Evolutionary conservation across 2,329 filamentous ascomycete genomes (phyloP), one percentile per base, ranked within the genome.

Genomic region (Gliomastix tumulicola): DNA sequence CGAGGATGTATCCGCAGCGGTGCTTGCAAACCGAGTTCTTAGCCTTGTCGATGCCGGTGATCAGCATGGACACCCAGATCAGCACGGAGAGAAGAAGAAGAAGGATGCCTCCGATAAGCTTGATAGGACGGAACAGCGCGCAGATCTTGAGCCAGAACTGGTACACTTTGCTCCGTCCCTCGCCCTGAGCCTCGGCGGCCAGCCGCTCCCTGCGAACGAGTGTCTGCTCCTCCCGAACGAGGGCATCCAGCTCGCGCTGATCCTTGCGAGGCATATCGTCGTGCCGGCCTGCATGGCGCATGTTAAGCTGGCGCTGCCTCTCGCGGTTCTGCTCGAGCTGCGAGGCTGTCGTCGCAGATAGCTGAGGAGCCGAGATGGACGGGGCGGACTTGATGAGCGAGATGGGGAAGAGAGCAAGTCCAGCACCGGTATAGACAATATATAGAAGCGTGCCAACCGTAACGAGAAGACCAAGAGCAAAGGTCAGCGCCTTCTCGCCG

Each of bases 21-120:
- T 80, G 69, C 58, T 92, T 90, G 74, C 92, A 98, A 44, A 94
- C 68, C 4, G 89, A 96, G 66, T 97, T 96, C 59, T 84, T 89
- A 23, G 88, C 87, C 66, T 97, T 97, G 74, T 98, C 92, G 52
- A 97, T 88, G 47, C 81, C 84, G 0, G 90, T 97, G 55, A 97
- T 84, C 48, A 97, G 74, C 88, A 98, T 97, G 11, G 87, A 94
- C 8, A 83, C 74, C 74, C 88, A 94, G 47, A 94, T 74, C 30
- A 94, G 47, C 12, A 95, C 60, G 1, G 86, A 73, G 17, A 95
- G 56, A 3, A 88, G 46, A 21, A 96, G 71, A 4, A 97, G 65
- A 1, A 94, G 48, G 34, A 96, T 68, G 12, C 92, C 92, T 3
- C 87, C 84, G 12, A 97, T 59, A 30, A 97, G 76, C 65, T 94